A percentile compares a stretch with the other conserved stretches of the same genome.
Conservation (phyloP, 805 yeast species). For the Saccharomycopsis microspora region DNA sequence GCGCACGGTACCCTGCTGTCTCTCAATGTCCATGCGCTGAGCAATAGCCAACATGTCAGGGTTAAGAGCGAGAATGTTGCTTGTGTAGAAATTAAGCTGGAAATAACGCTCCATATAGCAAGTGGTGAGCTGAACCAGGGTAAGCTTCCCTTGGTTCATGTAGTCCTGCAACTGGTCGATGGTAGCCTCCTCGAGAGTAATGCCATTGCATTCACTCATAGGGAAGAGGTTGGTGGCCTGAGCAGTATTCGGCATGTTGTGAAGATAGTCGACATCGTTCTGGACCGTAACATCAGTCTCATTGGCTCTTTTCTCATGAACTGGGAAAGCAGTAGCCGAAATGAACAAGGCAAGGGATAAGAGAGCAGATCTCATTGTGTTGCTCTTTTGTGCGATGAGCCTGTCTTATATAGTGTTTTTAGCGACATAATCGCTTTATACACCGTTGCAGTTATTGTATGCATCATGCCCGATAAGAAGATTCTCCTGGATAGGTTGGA, state of each 20-base stretch:
- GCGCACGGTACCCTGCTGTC: constrained; percentile 19
- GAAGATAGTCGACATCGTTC: not conserved
- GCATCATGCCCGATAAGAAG: no score
- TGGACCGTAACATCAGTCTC: no score
- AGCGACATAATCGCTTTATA: no score
- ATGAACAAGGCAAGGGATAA: no score
- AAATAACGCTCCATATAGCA: constrained; percentile 21
- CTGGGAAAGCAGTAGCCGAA: no score
- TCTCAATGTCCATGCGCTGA: constrained; percentile 19
- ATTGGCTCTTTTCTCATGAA: no score
- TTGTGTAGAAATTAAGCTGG: constrained; percentile 20
- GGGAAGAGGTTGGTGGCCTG: constrained; percentile 14
- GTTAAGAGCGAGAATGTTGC: constrained; percentile 19
- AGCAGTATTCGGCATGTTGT: not conserved
- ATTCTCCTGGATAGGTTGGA: no score
- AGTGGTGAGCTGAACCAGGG: constrained; percentile 19
- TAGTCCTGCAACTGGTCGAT: constrained; percentile 22
- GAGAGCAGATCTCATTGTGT: no score
- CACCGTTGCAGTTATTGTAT: no score
- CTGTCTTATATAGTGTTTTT: no score
- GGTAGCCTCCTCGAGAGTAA: constrained; percentile 22
- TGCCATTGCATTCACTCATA: constrained; percentile 20
- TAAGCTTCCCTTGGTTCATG: constrained; percentile 17
- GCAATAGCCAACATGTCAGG: constrained; percentile 22
- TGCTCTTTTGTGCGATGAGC: no score